phyloP scores from a whole-genome alignment of 306 rosid species.

The Lathyrus sativus region DNA sequence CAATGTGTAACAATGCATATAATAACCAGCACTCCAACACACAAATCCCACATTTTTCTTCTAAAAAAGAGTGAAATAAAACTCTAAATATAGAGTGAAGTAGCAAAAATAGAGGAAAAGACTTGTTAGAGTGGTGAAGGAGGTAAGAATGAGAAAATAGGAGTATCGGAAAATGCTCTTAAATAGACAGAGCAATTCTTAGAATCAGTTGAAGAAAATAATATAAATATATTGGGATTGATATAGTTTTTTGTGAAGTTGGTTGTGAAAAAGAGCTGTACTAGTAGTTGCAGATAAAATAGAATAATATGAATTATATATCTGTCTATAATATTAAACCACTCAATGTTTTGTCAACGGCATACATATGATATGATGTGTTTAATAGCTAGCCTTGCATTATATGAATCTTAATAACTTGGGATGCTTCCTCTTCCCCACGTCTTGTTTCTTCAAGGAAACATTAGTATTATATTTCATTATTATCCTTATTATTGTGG shows the following conservation, averaged over 20 bases:
- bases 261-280: constrained; percentile 60
- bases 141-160: constrained; percentile 55
- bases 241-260: constrained; percentile 48
- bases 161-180: constrained; percentile 61
- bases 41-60: constrained; percentile 63
- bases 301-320: constrained; percentile 52
- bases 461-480: constrained; percentile 1
- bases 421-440: constrained; percentile 68
- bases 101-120: constrained; percentile 37
- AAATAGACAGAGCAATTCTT: constrained; percentile 59
- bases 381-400: constrained; percentile 50
- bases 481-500: constrained; percentile 33
- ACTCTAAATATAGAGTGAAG: constrained; percentile 28
- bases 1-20: constrained; percentile 64
- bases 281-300: constrained; percentile 74
- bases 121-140: constrained; percentile 42
- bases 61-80: background rate
- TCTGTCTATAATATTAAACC: constrained; percentile 46
- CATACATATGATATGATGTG: constrained; percentile 36
- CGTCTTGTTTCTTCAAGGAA: constrained; percentile 41
- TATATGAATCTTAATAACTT: constrained; percentile 52
- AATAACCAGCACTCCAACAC: constrained; percentile 57
- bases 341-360: constrained; percentile 68
- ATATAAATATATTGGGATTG: constrained; percentile 22
- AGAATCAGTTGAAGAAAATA: constrained; percentile 50